Percentiles rank a stretch among this genome's conserved stretches.
Conservation (phyloP, 106 monocot species). For the Hemerocallis citrina region DNA sequence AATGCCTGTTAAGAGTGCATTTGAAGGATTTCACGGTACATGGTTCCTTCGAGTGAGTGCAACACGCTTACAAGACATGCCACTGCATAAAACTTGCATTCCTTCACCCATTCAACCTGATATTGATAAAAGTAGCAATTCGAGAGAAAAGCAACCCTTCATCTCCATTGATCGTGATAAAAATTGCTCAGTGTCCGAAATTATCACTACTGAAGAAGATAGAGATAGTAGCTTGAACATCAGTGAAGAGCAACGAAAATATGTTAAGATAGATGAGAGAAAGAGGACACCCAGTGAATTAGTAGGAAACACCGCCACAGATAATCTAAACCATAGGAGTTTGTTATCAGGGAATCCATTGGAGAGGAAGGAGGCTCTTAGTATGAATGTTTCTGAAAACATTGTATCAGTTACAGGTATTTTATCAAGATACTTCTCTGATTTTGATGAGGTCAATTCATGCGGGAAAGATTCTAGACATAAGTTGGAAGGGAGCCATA, state of each 20-base stretch:
- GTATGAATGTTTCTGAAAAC: conserved; percentile 1
- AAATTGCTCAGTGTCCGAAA: background rate
- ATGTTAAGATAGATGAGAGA: too few species aligned
- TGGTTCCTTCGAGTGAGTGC: conserved; percentile 28
- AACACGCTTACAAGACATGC: background rate
- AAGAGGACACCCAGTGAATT: too few species aligned
- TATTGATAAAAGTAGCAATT: background rate
- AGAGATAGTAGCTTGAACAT: background rate
- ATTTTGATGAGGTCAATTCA: conserved; percentile 25
- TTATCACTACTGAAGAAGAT: too few species aligned
- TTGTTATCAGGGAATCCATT: background rate
- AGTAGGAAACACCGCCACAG: background rate
- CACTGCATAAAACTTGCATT: background rate
- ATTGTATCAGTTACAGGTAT: conserved; percentile 26
- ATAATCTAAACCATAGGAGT: background rate
- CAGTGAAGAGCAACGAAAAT: background rate
- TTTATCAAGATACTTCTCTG: conserved; percentile 30
- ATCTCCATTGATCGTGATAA: background rate
- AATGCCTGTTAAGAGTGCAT: conserved; percentile 22
- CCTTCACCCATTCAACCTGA: background rate
- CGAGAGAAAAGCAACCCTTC: background rate
- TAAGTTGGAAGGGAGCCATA: background rate
- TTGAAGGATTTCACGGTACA: conserved; percentile 7
- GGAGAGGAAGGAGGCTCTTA: background rate
- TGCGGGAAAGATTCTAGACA: background rate